These are phyloP conservation scores for Paramecium tetraurelia DNA, from an alignment of 73 alveolate species.

Conservation along the genomic window DNA sequence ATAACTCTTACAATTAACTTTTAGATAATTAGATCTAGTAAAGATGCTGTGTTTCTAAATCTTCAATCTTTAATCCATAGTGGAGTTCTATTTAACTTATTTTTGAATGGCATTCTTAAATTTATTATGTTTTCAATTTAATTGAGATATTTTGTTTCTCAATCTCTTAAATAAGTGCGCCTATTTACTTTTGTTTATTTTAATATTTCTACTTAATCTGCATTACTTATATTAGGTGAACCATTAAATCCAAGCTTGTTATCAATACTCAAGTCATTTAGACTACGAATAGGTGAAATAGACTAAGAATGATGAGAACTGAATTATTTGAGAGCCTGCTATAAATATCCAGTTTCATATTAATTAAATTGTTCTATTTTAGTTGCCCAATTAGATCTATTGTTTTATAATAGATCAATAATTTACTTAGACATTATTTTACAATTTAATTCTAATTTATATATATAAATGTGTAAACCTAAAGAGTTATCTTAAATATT, in stretches of 20 bases:
- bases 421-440: neutral
- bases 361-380: neutral
- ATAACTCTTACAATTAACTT: neutral
- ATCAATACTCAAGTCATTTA: neutral
- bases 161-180: neutral
- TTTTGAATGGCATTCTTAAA: neutral
- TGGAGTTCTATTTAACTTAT: neutral
- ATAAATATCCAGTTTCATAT: neutral
- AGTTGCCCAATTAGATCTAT: neutral
- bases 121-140: neutral
- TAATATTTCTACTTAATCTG: neutral
- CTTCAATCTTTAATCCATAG: neutral
- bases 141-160: neutral
- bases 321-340: neutral
- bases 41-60: neutral
- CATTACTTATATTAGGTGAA: neutral
- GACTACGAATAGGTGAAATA: neutral
- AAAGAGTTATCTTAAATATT: neutral
- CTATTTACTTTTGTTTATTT: neutral
- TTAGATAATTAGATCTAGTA: neutral
- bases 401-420: neutral
- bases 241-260: neutral
- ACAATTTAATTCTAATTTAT: neutral
- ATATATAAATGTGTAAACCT: neutral
- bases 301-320: neutral